Evolutionary conservation across 163 green algal genomes (phyloP).

Genomic region (Scenedesmus sp.): DNA sequence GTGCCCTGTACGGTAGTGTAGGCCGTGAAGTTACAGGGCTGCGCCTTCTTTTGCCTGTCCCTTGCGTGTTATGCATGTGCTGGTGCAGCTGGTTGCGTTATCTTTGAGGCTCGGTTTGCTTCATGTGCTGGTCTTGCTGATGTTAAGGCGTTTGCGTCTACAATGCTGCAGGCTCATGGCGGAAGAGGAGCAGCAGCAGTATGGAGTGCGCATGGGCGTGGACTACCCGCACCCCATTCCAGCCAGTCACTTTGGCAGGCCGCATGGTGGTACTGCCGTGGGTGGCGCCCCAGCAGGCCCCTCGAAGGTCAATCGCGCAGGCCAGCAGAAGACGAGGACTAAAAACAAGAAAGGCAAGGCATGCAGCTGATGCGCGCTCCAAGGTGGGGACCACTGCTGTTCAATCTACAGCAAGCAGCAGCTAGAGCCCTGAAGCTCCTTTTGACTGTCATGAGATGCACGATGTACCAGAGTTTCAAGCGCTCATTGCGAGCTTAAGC

Average conservation of each 20-base stretch:
- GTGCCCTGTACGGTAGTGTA: not conserved
- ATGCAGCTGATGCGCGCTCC: not conserved
- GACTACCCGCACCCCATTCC: conserved; percentile 82
- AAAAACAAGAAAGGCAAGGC: not conserved
- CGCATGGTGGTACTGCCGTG: conserved; percentile 9
- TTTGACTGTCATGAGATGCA: not conserved
- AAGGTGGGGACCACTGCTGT: not conserved
- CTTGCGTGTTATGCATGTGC: not conserved
- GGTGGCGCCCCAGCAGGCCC: conserved; percentile 25
- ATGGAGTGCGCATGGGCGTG: conserved; percentile 73
- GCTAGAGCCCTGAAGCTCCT: not conserved
- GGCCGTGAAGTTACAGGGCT: not conserved
- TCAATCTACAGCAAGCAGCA: not conserved
- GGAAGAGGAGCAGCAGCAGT: conserved; percentile 40
- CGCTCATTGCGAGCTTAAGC: not conserved
- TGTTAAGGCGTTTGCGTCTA: not conserved
- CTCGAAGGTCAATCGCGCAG: not conserved
- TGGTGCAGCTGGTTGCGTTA: not conserved
- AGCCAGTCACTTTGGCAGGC: conserved; percentile 33
- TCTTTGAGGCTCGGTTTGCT: not conserved
- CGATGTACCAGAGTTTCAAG: not conserved
- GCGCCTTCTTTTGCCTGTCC: no score
- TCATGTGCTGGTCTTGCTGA: not conserved
- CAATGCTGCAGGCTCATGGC: conserved; percentile 45
- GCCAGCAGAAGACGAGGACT: not conserved